Evolutionary conservation across 768 basidiomycete genomes (phyloP), one percentile per base, ranked within the genome.

Genomic region (Thelephora ganbajun): DNA sequence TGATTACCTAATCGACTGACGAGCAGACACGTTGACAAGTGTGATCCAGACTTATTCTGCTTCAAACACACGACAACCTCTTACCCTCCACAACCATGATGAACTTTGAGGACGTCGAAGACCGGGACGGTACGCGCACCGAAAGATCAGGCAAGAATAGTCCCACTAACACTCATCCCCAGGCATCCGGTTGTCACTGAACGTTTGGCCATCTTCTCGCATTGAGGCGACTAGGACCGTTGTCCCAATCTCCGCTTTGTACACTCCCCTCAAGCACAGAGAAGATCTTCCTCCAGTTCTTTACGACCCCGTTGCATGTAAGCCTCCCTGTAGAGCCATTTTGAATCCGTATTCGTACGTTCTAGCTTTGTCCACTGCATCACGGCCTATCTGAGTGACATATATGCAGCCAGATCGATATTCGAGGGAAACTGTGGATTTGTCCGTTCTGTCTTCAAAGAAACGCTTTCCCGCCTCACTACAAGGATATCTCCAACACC

Each of bases 301-400:
- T 50, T 99, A 99, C 61, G 96, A 98, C 61, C 96, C 96, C 11
- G 93, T 99, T 35, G 93, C 94, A 6, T 99, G 96, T 73, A 99
- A 98, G 68, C 83, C 90, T 18, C 85, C 91, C 1, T 99, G 96
- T 72, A 84, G 94, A 52, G 96, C 93, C 30, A 89, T 99, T 56
- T 74, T 99, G 52, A 99, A 99, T 57, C 92, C 92, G 14, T 97
- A 92, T 72, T 97, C 93, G 92, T 92, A 58, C 51, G 74, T 68
- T 11, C 36, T 19, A 12, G 2, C 30, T 12, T 41, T 34, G 20
- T 35, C 47, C 9, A 47, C 22, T 33, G 36, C 33, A 48, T 34
- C 48, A 18, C 41, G 26, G 23, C 44, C 35, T 19, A 44, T 56
- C 48, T 54, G 35, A 16, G 30, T 16, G 7, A 18, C 42, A 16